Evolutionary conservation across 768 basidiomycete genomes (phyloP).

Genomic region (Tricholoma furcatifolium): DNA sequence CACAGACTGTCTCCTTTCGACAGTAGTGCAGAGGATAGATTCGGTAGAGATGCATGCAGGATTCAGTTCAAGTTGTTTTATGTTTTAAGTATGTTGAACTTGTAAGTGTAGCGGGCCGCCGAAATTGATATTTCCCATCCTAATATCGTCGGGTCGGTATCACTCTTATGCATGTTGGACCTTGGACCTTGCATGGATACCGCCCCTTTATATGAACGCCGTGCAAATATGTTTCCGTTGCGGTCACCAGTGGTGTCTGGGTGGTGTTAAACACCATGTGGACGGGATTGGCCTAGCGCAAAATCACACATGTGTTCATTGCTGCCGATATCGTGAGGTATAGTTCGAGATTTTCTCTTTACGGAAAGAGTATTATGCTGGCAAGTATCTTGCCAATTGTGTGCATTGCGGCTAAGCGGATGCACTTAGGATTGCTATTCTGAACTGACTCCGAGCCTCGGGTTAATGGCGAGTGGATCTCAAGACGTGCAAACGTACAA

Average conservation of each 20-base stretch:
- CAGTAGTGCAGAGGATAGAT: too few species aligned
- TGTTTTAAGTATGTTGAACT: too few species aligned
- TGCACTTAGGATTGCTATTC: not conserved
- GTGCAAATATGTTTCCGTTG: not conserved
- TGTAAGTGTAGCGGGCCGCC: too few species aligned
- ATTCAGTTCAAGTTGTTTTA: too few species aligned
- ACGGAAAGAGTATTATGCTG: too few species aligned
- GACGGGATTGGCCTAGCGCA: not conserved
- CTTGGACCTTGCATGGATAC: not conserved
- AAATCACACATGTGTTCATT: slow-evolving; percentile 2
- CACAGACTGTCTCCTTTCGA: too few species aligned
- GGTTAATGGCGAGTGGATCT: slow-evolving; percentile 9
- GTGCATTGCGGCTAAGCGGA: not conserved
- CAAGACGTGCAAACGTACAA: slow-evolving; percentile 18
- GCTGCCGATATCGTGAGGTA: not conserved
- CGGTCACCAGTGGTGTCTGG: too few species aligned
- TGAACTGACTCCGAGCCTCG: slow-evolving; percentile 2
- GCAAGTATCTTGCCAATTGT: not conserved
- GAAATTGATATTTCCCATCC: too few species aligned
- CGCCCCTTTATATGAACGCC: slow-evolving; percentile 4
- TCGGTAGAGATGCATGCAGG: too few species aligned
- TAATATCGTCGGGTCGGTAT: not conserved
- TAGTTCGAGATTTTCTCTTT: not conserved
- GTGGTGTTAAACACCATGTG: not conserved
- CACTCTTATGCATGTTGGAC: not conserved